These are phyloP conservation scores for Trichoderma breve DNA, from an alignment of 2,329 filamentous ascomycete genomes.

Conservation along the genomic window DNA sequence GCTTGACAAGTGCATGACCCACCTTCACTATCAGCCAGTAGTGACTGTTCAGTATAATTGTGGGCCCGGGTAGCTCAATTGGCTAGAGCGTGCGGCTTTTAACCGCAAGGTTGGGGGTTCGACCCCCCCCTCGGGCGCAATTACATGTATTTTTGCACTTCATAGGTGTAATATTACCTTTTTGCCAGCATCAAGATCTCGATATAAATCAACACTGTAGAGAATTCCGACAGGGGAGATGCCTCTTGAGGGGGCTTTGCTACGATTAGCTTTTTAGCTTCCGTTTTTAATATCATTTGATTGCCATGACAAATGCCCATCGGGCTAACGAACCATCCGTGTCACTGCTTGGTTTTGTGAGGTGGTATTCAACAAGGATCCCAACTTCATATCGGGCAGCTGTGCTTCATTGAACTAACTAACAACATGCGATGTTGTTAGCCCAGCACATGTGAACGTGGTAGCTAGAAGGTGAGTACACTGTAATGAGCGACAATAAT, in stretches of 20 bases:
- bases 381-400: neutral
- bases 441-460: neutral
- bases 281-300: neutral
- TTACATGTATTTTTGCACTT: neutral
- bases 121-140: slow-evolving; percentile 34
- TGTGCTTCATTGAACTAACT: neutral
- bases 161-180: neutral
- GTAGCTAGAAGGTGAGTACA: neutral
- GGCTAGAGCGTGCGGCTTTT: slow-evolving; percentile 37
- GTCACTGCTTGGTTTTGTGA: neutral
- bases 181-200: neutral
- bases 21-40: neutral
- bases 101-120: slow-evolving; percentile 36
- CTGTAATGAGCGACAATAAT: neutral
- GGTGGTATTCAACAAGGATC: neutral
- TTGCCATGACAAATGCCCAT: neutral
- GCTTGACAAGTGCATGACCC: neutral
- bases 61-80: slow-evolving; percentile 35
- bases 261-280: neutral
- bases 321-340: neutral
- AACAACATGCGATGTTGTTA: neutral
- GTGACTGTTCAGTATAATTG: neutral
- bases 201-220: neutral
- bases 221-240: neutral
- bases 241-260: neutral